A percentile compares a stretch with the other conserved stretches of the same genome.
phyloP scores from a whole-genome alignment of 306 rosid species.

The Cicer arietinum region DNA sequence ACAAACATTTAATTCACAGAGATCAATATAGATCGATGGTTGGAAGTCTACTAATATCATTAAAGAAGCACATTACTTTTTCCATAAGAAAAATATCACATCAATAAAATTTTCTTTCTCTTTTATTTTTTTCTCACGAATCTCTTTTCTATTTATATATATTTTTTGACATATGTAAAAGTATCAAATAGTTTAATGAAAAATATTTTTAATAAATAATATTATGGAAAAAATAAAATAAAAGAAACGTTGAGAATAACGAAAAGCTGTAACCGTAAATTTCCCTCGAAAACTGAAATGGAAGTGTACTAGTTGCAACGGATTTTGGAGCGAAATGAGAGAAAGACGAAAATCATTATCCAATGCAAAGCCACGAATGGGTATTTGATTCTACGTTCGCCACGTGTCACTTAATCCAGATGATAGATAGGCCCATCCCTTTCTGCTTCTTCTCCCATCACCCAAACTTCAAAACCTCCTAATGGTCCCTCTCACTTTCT shows the following conservation, averaged over 20 bases:
- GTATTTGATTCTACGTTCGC: slow-evolving; percentile 31
- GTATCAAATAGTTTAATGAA: too few relatives aligned
- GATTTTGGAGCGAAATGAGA: not conserved
- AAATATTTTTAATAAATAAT: too few relatives aligned
- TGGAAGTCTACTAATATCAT: too few relatives aligned
- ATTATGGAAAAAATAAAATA: not conserved
- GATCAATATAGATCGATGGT: too few relatives aligned
- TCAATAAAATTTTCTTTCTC: too few relatives aligned
- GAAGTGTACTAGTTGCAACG: not conserved
- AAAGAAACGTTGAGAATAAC: not conserved
- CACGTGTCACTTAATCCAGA: slow-evolving; percentile 53
- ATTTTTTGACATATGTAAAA: too few relatives aligned
- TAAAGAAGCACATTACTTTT: too few relatives aligned
- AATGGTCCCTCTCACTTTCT: not conserved
- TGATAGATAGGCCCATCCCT: slow-evolving; percentile 56
- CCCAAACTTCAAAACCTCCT: not conserved
- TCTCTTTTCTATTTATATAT: too few relatives aligned
- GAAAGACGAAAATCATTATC: slow-evolving; percentile 60
- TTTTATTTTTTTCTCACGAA: too few relatives aligned
- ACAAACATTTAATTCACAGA: too few relatives aligned
- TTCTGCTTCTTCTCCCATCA: not conserved
- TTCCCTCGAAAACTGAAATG: not conserved
- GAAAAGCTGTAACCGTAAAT: not conserved
- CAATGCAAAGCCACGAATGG: slow-evolving; percentile 49
- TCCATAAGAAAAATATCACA: too few relatives aligned